phyloP scores from a whole-genome alignment of 495 filamentous ascomycete genomes.

The Penicillium parvum region DNA sequence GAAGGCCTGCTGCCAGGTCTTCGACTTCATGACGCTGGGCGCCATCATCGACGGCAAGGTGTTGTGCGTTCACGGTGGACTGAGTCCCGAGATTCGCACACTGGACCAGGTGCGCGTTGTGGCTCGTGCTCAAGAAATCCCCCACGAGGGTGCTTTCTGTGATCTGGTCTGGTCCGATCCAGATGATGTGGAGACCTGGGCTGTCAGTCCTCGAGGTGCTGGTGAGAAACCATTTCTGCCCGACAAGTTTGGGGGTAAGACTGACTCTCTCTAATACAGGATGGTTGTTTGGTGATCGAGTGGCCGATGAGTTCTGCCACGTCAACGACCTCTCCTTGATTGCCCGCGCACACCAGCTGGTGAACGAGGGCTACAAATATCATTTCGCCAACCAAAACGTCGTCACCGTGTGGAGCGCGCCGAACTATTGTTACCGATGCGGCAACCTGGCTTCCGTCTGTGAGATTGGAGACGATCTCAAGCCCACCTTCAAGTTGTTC shows the following conservation, averaged over 20 bases:
- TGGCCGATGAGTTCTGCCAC: constrained; percentile 98
- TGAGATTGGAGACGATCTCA: constrained; percentile 79
- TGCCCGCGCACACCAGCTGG: constrained; percentile 91
- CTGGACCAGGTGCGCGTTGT: constrained; percentile 98
- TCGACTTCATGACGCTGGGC: constrained; percentile 94
- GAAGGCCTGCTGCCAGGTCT: constrained; percentile 99
- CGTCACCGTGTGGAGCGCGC: constrained; percentile 98
- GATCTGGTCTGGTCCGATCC: constrained; percentile 98
- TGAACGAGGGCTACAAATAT: constrained; percentile 98
- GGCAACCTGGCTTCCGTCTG: constrained; percentile 97
- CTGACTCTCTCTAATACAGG: constrained; percentile 40
- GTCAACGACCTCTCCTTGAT: constrained; percentile 95
- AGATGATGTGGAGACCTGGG: constrained; percentile 98
- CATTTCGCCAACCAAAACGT: constrained; percentile 95
- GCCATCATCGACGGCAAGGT: constrained; percentile 97
- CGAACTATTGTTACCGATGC: constrained; percentile 98
- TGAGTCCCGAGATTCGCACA: constrained; percentile 93
- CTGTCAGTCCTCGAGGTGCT: constrained; percentile 87
- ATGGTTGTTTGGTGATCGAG: constrained; percentile 97
- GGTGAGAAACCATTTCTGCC: no score
- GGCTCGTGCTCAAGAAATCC: constrained; percentile 93
- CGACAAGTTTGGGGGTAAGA: no score
- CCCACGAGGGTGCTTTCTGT: constrained; percentile 96
- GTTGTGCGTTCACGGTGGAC: constrained; percentile 93
- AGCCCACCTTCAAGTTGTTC: constrained; percentile 91